Conservation (phyloP, 2,329 filamentous ascomycete genomes). For the Ascocoryne sarcoides region DNA sequence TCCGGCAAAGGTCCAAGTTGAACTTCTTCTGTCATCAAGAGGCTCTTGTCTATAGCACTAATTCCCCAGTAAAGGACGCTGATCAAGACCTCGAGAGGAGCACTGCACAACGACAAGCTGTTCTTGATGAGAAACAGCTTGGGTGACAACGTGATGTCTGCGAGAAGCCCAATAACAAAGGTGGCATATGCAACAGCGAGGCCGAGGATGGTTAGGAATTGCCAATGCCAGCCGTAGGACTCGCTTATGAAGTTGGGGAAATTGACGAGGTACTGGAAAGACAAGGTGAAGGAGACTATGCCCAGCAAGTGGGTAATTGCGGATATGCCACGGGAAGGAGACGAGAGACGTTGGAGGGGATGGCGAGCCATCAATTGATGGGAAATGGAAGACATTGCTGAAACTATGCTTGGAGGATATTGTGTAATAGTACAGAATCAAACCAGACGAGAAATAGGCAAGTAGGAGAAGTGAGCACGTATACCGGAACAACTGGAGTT, state of each 20-base stretch:
- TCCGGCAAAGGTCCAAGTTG: slow-evolving; percentile 48
- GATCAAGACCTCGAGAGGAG: slow-evolving; percentile 64
- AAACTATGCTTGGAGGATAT: too few species aligned
- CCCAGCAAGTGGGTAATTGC: slow-evolving; percentile 51
- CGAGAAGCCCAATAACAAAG: slow-evolving; percentile 52
- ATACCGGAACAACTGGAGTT: too few species aligned
- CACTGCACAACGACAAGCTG: slow-evolving; percentile 51
- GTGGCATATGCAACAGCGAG: slow-evolving; percentile 51
- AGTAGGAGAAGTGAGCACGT: too few species aligned
- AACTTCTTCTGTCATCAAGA: slow-evolving; percentile 47
- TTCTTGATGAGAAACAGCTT: slow-evolving; percentile 61
- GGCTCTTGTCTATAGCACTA: slow-evolving; percentile 41
- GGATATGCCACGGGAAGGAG: slow-evolving; percentile 56
- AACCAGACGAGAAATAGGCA: too few species aligned
- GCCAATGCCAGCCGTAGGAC: slow-evolving; percentile 45
- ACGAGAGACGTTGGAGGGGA: slow-evolving; percentile 55
- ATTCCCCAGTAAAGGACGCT: slow-evolving; percentile 67
- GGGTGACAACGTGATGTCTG: slow-evolving; percentile 52
- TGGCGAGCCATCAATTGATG: slow-evolving; percentile 38
- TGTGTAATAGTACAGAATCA: too few species aligned
- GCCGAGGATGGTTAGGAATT: slow-evolving; percentile 65
- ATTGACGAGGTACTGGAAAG: slow-evolving; percentile 41
- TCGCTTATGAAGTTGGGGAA: slow-evolving; percentile 45
- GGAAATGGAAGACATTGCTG: slow-evolving; percentile 12
- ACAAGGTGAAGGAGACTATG: slow-evolving; percentile 43